Percentiles rank a stretch among this genome's conserved stretches.
These are phyloP conservation scores for Tulasnella calospora DNA, from an alignment of 768 basidiomycete genomes.

Conservation along the genomic window DNA sequence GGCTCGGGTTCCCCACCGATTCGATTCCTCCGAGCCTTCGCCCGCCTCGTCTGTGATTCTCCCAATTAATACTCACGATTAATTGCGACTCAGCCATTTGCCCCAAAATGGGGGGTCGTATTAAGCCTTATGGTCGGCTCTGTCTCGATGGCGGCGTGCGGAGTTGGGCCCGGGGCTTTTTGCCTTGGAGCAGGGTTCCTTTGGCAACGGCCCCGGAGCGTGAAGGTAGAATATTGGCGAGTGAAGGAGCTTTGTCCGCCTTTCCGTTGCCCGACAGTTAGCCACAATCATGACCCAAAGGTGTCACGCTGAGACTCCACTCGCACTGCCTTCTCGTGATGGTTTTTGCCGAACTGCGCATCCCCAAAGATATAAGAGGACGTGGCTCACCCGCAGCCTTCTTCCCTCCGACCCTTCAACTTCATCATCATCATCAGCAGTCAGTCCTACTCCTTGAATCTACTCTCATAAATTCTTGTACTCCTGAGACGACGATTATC, in stretches of 20 bases:
- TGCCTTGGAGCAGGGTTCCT: neutral
- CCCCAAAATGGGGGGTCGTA: neutral
- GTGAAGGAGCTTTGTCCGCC: neutral
- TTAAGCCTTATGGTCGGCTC: neutral
- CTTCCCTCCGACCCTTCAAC: neutral
- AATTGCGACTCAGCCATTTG: neutral
- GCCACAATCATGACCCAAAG: neutral
- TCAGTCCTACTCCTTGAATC: neutral
- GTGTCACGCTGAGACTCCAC: neutral
- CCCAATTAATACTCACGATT: neutral
- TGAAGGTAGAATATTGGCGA: neutral
- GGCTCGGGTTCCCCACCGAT: neutral
- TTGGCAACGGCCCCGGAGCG: neutral
- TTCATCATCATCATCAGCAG: neutral
- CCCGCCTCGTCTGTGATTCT: neutral
- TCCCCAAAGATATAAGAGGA: neutral
- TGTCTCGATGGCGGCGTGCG: neutral
- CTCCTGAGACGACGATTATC: neutral
- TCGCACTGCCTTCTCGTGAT: neutral
- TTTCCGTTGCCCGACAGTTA: neutral
- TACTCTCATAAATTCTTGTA: neutral
- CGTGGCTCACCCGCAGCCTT: neutral
- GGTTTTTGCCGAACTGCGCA: neutral
- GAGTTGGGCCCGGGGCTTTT: neutral
- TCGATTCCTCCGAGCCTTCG: constrained; percentile 9